phyloP scores from a whole-genome alignment of 805 yeast genomes.

The Wickerhamiella allomyrinae region DNA sequence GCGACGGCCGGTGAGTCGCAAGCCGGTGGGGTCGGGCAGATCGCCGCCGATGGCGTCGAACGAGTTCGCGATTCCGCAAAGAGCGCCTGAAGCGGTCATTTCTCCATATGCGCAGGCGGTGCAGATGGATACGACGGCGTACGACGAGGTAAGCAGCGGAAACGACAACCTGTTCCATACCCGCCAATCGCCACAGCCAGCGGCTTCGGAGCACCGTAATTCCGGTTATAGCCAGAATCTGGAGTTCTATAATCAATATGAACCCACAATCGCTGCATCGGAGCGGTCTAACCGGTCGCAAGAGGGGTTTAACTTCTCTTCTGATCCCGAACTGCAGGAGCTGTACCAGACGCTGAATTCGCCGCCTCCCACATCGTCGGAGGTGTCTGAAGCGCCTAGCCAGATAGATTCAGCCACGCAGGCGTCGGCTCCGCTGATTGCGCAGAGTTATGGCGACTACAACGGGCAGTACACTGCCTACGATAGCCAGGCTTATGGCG shows the following conservation, averaged over 20 bases:
- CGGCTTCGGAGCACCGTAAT: too few species aligned
- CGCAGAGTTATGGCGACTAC: background rate
- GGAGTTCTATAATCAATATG: background rate
- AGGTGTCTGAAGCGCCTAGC: too few species aligned
- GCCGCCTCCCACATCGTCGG: background rate
- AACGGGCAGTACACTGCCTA: background rate
- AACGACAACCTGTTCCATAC: background rate
- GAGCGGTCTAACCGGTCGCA: background rate
- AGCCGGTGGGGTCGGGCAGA: background rate
- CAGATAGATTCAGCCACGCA: too few species aligned
- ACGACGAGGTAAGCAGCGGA: background rate
- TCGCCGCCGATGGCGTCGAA: background rate
- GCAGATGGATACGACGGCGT: background rate
- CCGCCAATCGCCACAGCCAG: background rate
- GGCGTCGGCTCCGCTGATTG: background rate
- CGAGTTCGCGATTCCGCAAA: background rate
- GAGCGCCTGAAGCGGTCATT: background rate
- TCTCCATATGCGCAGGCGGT: background rate
- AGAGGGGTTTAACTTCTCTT: background rate
- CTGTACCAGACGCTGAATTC: background rate
- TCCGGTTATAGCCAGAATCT: background rate
- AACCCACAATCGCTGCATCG: background rate
- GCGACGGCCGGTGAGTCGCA: constrained; percentile 1
- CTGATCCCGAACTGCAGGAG: background rate
- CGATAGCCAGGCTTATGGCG: background rate